Conservation (phyloP, 345 rosid genomes). For the Euphorbia pulcherrima region DNA sequence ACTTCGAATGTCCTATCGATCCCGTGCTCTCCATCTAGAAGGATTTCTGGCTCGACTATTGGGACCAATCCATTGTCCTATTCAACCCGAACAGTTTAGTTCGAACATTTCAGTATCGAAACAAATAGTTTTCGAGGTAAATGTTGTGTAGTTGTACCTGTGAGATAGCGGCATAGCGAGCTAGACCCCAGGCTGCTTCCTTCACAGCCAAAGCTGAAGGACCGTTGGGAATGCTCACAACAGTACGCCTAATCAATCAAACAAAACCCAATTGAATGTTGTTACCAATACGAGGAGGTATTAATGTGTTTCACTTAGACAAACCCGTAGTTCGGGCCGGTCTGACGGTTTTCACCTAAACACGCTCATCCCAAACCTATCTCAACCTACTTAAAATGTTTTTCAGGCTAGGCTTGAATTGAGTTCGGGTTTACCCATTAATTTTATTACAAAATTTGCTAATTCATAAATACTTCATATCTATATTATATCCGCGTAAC, state of each 20-base stretch:
- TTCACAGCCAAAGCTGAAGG: conserved; percentile 91
- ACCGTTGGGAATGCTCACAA: conserved; percentile 98
- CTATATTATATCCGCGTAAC: no score
- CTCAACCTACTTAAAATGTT: no score
- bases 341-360: no score
- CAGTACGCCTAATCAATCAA: conserved; percentile 70
- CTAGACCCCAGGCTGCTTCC: conserved; percentile 99
- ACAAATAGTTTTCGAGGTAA: background rate
- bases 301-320: background rate
- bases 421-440: background rate
- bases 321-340: no score
- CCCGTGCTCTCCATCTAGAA: conserved; percentile 92
- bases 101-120: background rate
- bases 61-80: conserved; percentile 98
- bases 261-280: background rate
- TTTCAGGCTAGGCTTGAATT: no score
- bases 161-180: conserved; percentile 90
- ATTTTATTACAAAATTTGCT: no score
- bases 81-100: conserved; percentile 9
- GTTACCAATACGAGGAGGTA: background rate
- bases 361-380: no score
- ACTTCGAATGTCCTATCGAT: conserved; percentile 94
- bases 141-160: conserved; percentile 41
- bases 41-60: conserved; percentile 96
- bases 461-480: no score